Conservation (phyloP, 2,329 filamentous ascomycete genomes). For the Lecanoromycetidae sp. region DNA sequence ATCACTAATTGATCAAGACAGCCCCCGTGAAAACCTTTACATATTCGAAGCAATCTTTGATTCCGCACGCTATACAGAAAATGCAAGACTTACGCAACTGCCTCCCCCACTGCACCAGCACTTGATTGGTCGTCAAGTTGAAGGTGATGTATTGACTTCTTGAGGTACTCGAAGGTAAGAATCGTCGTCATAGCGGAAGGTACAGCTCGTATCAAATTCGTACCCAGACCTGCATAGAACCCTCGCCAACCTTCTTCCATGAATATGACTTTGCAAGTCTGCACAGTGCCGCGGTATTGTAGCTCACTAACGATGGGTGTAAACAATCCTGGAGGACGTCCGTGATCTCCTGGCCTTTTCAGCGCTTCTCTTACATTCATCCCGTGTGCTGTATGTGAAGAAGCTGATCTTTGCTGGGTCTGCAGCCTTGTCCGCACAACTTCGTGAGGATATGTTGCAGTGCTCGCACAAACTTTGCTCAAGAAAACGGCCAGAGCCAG, state of each 20-base stretch:
- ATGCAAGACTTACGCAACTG: conserved; percentile 1
- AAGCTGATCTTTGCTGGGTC: conserved; percentile 65
- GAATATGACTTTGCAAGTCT: conserved; percentile 74
- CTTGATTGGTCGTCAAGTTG: conserved; percentile 29
- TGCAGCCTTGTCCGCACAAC: conserved; percentile 87
- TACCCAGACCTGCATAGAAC: conserved; percentile 94
- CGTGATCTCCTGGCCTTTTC: conserved; percentile 32
- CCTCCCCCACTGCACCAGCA: conserved; percentile 2
- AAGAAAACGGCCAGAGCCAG: conserved; percentile 81
- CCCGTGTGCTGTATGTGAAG: conserved; percentile 34
- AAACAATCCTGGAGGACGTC: conserved; percentile 33
- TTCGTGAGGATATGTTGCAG: conserved; percentile 92
- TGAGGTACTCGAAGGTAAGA: conserved; percentile 81
- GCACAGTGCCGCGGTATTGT: conserved; percentile 65
- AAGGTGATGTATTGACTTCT: conserved; percentile 40
- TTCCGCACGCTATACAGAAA: neutral
- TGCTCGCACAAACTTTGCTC: conserved; percentile 88
- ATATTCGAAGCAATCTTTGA: no score
- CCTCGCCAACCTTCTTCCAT: conserved; percentile 88
- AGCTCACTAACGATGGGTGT: conserved; percentile 40
- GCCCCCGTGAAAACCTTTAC: no score
- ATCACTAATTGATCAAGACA: no score
- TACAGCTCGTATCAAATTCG: conserved; percentile 91
- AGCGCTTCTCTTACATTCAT: conserved; percentile 36
- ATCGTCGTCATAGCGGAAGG: conserved; percentile 95